phyloP scores from a whole-genome alignment of 768 basidiomycete species.

The Fibroporia radiculosa region DNA sequence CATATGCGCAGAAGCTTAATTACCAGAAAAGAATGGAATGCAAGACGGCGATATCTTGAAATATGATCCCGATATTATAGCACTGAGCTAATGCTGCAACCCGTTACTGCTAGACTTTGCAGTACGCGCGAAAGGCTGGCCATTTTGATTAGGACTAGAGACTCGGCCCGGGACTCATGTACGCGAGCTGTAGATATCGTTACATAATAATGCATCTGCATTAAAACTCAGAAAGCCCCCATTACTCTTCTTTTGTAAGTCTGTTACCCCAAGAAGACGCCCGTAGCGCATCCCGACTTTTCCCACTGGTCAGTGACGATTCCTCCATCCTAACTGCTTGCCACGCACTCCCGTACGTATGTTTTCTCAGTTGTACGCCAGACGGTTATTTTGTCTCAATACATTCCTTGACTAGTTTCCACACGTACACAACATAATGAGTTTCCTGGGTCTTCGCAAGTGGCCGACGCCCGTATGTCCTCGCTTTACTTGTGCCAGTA shows the following conservation, averaged over 20 bases:
- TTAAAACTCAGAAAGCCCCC: neutral
- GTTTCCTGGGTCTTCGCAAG: conserved; percentile 74
- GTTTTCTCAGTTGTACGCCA: neutral
- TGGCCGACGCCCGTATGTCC: conserved; percentile 69
- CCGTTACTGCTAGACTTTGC: too few species aligned
- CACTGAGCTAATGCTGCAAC: too few species aligned
- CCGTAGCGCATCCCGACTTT: neutral
- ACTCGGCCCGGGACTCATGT: too few species aligned
- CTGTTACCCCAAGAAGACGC: too few species aligned
- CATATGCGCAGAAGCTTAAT: too few species aligned
- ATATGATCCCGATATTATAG: too few species aligned
- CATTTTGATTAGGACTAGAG: too few species aligned
- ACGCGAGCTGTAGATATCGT: too few species aligned
- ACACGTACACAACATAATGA: conserved; percentile 32
- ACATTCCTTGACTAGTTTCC: neutral
- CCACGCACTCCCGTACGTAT: neutral
- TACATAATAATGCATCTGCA: neutral
- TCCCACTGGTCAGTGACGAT: neutral
- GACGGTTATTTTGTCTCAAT: neutral
- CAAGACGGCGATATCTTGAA: too few species aligned
- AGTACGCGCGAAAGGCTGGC: too few species aligned
- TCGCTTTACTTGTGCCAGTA: neutral
- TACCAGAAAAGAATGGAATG: too few species aligned
- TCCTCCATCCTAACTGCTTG: neutral
- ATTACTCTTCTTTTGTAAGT: too few species aligned